These are phyloP conservation scores for Hygrophorus russula DNA, from an alignment of 768 basidiomycete species.

Conservation along the genomic window DNA sequence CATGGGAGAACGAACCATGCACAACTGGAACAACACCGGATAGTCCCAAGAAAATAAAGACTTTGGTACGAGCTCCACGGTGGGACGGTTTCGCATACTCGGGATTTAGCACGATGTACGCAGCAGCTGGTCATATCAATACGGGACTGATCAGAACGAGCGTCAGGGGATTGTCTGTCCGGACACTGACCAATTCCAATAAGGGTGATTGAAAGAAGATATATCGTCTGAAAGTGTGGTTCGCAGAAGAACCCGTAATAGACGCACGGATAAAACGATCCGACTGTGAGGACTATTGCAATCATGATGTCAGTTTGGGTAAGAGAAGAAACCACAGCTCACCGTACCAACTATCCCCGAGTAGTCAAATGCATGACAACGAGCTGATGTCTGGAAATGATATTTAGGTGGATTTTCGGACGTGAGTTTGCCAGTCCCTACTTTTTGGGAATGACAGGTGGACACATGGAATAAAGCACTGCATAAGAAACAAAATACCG, in stretches of 20 bases:
- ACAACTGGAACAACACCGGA: slow-evolving; percentile 57
- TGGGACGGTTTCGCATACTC: slow-evolving; percentile 68
- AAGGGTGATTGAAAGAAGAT: slow-evolving; percentile 38
- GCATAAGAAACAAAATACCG: slow-evolving; percentile 60
- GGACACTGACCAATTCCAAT: slow-evolving; percentile 46
- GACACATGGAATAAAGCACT: slow-evolving; percentile 69
- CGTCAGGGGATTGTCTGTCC: slow-evolving; percentile 8
- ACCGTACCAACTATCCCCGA: slow-evolving; percentile 52
- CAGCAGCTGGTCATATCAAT: slow-evolving; percentile 34
- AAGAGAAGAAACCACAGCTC: slow-evolving; percentile 5
- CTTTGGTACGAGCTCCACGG: slow-evolving; percentile 61
- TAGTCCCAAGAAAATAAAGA: slow-evolving; percentile 73
- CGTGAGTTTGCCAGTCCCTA: slow-evolving; percentile 16
- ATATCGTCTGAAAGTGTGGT: slow-evolving; percentile 37
- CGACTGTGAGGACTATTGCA: slow-evolving; percentile 46
- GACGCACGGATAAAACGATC: slow-evolving; percentile 67
- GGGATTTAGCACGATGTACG: slow-evolving; percentile 70
- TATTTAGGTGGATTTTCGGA: slow-evolving; percentile 11
- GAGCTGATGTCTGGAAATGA: slow-evolving; percentile 35
- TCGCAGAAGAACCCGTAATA: slow-evolving; percentile 75
- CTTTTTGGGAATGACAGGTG: slow-evolving; percentile 60
- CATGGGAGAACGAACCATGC: slow-evolving; percentile 53
- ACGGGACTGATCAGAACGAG: slow-evolving; percentile 12
- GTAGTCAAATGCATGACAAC: slow-evolving; percentile 64
- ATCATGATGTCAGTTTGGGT: slow-evolving; percentile 9